These are phyloP conservation scores for Salix dunnii DNA, from an alignment of 345 rosid genomes.

Conservation along the genomic window DNA sequence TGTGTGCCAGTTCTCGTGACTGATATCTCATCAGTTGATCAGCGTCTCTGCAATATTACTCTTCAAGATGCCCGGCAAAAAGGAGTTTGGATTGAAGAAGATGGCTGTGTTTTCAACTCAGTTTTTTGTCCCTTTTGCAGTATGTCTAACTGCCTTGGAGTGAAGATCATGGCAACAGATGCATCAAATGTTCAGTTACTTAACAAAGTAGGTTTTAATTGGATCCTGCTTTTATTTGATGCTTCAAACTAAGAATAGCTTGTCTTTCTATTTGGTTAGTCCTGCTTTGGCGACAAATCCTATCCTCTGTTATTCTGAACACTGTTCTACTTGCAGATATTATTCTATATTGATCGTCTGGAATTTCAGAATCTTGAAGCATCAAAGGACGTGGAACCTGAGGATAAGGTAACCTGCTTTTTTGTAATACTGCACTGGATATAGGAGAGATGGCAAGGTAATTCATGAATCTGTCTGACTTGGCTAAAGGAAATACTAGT, in stretches of 20 bases:
- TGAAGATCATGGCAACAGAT: slow-evolving; percentile 76
- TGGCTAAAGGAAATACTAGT: no score
- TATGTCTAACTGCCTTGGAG: slow-evolving; percentile 61
- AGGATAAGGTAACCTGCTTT: slow-evolving; percentile 32
- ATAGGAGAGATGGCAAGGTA: no score
- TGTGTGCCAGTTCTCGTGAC: slow-evolving; percentile 53
- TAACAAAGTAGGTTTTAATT: slow-evolving; percentile 47
- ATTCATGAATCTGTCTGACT: no score
- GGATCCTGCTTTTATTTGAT: not conserved
- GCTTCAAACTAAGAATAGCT: not conserved
- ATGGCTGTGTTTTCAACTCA: slow-evolving; percentile 81
- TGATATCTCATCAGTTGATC: slow-evolving; percentile 57
- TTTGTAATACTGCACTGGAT: no score
- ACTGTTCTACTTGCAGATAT: slow-evolving; percentile 41
- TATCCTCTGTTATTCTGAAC: not conserved
- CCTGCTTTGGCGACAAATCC: not conserved
- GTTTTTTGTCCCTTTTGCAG: slow-evolving; percentile 79
- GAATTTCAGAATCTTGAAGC: slow-evolving; percentile 36
- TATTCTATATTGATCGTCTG: slow-evolving; percentile 51
- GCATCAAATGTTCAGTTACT: slow-evolving; percentile 67
- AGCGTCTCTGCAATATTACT: slow-evolving; percentile 35
- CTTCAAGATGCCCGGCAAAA: slow-evolving; percentile 33
- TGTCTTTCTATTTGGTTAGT: not conserved
- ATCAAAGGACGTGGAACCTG: slow-evolving; percentile 23
- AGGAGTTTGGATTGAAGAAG: slow-evolving; percentile 78